Conservation (phyloP, 305 asterid species). For the Fraxinus angustifolia region DNA sequence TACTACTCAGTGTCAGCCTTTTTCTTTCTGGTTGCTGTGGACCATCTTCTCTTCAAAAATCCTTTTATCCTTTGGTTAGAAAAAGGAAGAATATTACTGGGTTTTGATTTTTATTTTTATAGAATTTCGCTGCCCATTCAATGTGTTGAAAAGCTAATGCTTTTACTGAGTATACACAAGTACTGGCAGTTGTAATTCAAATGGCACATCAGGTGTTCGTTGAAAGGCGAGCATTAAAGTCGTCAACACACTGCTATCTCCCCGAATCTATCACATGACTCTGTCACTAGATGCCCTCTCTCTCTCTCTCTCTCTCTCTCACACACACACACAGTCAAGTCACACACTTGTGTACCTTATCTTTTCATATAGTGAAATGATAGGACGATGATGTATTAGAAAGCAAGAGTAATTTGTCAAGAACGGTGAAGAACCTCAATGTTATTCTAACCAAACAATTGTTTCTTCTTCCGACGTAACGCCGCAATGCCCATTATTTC, state of each 20-base stretch:
- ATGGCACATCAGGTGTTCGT: constrained; percentile 8
- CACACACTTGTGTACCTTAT: neutral
- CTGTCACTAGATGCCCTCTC: constrained; percentile 21
- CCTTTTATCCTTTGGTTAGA: neutral
- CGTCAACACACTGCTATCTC: constrained; percentile 4
- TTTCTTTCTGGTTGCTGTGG: neutral
- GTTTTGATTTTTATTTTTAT: neutral
- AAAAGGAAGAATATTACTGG: neutral
- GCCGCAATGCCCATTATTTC: neutral
- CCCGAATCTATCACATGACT: constrained; percentile 20
- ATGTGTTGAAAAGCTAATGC: neutral
- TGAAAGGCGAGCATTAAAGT: constrained; percentile 3
- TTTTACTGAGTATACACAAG: neutral
- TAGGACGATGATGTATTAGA: neutral
- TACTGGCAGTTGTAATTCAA: constrained; percentile 7
- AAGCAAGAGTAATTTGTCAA: neutral
- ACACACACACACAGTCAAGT: neutral
- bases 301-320: constrained; percentile 11
- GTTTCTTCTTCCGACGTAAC: neutral
- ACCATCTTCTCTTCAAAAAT: neutral
- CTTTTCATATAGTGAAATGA: neutral
- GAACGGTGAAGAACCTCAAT: neutral
- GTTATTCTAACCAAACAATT: neutral
- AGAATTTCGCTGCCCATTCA: neutral
- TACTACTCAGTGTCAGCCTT: neutral